Evolutionary conservation across 257 asterid species (phyloP).

Genomic region (Thymus quinquecostatus): DNA sequence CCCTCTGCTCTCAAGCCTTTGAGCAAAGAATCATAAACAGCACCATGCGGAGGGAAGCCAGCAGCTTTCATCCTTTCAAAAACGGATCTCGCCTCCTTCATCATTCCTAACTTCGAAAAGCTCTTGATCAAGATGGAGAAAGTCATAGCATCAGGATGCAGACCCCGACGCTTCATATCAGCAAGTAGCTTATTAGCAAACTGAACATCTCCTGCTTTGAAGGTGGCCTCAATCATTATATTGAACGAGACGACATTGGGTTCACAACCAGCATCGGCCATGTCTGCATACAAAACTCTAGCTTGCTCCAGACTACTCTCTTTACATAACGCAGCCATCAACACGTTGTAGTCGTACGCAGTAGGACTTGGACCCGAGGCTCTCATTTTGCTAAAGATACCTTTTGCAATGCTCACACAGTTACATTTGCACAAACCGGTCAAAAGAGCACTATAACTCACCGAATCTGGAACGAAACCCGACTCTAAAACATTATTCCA

Average conservation of each 20-base stretch:
- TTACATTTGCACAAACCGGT: constrained; percentile 63
- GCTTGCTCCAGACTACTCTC: constrained; percentile 80
- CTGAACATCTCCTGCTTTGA: constrained; percentile 57
- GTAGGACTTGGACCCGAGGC: constrained; percentile 48
- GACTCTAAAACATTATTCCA: constrained; percentile 52
- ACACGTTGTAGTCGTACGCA: constrained; percentile 50
- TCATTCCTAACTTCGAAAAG: constrained; percentile 59
- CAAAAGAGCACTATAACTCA: constrained; percentile 44
- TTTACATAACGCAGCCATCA: constrained; percentile 64
- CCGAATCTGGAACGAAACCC: constrained; percentile 57
- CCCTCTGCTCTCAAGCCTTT: constrained; percentile 58
- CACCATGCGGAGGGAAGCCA: constrained; percentile 47
- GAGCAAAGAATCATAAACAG: constrained; percentile 66
- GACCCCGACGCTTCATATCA: constrained; percentile 56
- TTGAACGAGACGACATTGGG: constrained; percentile 66
- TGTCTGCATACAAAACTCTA: constrained; percentile 50
- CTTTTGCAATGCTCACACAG: constrained; percentile 65
- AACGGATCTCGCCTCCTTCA: constrained; percentile 61
- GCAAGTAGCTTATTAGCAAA: constrained; percentile 51
- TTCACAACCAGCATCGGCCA: constrained; percentile 46
- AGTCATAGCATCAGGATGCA: constrained; percentile 54
- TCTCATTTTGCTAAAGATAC: constrained; percentile 58
- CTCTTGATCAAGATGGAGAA: constrained; percentile 61
- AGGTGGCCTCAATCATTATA: constrained; percentile 53
- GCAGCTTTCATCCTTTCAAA: constrained; percentile 58